Evolutionary conservation across 495 filamentous ascomycete species (phyloP).

Genomic region (Copromyces sp.): DNA sequence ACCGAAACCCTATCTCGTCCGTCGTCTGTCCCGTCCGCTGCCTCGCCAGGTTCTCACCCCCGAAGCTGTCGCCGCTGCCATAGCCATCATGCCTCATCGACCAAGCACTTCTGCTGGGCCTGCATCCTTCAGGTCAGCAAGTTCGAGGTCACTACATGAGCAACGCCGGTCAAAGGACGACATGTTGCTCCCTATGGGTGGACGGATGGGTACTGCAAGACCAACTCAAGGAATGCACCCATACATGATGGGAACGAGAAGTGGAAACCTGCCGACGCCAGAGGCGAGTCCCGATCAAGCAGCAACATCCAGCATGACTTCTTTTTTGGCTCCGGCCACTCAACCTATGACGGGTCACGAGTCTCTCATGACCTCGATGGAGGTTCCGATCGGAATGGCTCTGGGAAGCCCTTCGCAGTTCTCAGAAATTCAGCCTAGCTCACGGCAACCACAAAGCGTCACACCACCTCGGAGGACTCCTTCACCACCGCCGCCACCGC

Average conservation of each 20-base stretch:
- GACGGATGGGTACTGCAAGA: conserved; percentile 9
- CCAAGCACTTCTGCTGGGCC: conserved; percentile 33
- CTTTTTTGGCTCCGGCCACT: not conserved
- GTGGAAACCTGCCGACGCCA: conserved; percentile 33
- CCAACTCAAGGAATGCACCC: conserved; percentile 15
- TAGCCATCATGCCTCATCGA: conserved; percentile 27
- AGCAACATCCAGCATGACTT: not conserved
- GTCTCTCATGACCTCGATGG: conserved; percentile 23
- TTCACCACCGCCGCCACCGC: conserved; percentile 12
- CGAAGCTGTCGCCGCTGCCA: conserved; percentile 16
- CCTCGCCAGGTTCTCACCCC: conserved; percentile 14
- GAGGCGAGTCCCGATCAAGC: conserved; percentile 27
- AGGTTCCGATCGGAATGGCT: conserved; percentile 46
- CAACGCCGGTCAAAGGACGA: conserved; percentile 41
- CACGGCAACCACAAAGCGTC: conserved; percentile 13
- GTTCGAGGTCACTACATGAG: conserved; percentile 19
- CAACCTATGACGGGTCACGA: conserved; percentile 25
- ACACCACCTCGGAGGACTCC: conserved; percentile 7
- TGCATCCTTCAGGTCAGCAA: conserved; percentile 7
- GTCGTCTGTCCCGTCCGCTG: conserved; percentile 28
- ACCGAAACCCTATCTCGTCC: conserved; percentile 28
- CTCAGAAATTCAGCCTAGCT: conserved; percentile 6
- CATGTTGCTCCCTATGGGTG: conserved; percentile 24
- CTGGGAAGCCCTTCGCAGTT: conserved; percentile 40
- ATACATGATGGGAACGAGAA: conserved; percentile 9